Evolutionary conservation across 2,329 filamentous ascomycete genomes (phyloP).

Genomic region (Rutstroemia sp.): DNA sequence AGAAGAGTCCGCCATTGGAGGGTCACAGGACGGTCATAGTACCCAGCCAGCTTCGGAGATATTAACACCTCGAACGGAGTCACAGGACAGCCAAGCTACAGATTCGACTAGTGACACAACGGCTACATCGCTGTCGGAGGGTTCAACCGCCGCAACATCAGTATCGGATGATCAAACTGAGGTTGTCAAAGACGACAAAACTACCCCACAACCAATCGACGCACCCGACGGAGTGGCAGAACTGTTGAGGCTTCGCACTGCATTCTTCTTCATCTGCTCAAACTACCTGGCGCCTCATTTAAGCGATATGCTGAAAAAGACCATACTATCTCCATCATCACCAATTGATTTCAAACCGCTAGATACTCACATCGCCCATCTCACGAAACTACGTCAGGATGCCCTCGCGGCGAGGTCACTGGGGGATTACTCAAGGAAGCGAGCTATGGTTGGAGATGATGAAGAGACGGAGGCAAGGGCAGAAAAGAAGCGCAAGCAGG

Average conservation of each 20-base stretch:
- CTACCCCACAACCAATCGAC: constrained; percentile 16
- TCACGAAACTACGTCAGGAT: constrained; percentile 64
- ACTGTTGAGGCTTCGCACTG: constrained; percentile 41
- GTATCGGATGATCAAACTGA: constrained; percentile 23
- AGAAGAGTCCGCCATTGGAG: constrained; percentile 33
- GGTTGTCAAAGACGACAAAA: constrained; percentile 17
- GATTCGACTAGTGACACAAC: constrained; percentile 29
- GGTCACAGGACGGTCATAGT: constrained; percentile 24
- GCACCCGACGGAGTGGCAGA: constrained; percentile 33
- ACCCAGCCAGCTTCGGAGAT: constrained; percentile 22
- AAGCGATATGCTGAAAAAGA: constrained; percentile 31
- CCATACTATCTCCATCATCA: constrained; percentile 31
- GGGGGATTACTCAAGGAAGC: constrained; percentile 65
- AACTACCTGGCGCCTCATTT: constrained; percentile 39
- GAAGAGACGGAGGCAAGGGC: constrained; percentile 52
- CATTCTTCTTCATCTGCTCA: constrained; percentile 41
- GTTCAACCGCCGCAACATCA: constrained; percentile 33
- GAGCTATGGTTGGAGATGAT: constrained; percentile 55
- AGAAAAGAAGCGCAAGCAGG: constrained; percentile 78
- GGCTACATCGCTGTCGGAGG: constrained; percentile 32
- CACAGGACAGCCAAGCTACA: constrained; percentile 28
- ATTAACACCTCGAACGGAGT: constrained; percentile 26
- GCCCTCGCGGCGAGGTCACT: constrained; percentile 61
- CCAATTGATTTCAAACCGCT: constrained; percentile 62
- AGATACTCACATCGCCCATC: constrained; percentile 57